Conservation (phyloP, 1,284 basidiomycete genomes). For the Rhizopogon hawkerae region DNA sequence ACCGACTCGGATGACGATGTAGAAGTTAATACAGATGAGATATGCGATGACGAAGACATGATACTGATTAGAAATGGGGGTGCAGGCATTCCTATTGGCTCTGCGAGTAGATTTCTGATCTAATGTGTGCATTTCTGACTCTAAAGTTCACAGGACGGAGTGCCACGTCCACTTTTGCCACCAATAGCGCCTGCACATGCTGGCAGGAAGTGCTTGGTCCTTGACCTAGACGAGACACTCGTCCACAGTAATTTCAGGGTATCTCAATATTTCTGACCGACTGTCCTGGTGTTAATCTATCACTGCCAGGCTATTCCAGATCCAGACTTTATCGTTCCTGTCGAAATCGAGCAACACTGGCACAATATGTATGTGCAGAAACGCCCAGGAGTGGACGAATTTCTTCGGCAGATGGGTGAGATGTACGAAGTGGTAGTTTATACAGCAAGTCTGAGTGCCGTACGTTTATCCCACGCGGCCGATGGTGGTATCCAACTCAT, state of each 20-base stretch:
- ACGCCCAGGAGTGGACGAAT: slow-evolving; percentile 91
- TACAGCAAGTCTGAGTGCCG: slow-evolving; percentile 91
- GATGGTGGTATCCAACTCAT: slow-evolving; percentile 4
- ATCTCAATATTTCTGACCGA: slow-evolving; percentile 12
- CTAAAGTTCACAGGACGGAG: slow-evolving; percentile 51
- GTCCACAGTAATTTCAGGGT: slow-evolving; percentile 88
- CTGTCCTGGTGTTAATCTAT: slow-evolving; percentile 6
- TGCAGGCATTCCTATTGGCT: slow-evolving; percentile 66
- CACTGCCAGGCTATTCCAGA: slow-evolving; percentile 70
- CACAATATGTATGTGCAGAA: slow-evolving; percentile 98
- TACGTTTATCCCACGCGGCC: slow-evolving; percentile 21
- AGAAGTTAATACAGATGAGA: slow-evolving; percentile 28
- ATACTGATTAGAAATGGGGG: slow-evolving; percentile 65
- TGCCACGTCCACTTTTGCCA: slow-evolving; percentile 72
- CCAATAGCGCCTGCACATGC: slow-evolving; percentile 58
- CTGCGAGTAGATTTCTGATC: slow-evolving; percentile 35
- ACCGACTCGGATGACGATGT: slow-evolving; percentile 26
- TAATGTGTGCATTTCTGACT: slow-evolving; percentile 4
- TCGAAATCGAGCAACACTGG: slow-evolving; percentile 91
- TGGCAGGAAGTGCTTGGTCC: slow-evolving; percentile 81
- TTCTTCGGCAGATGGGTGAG: slow-evolving; percentile 90
- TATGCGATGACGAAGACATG: slow-evolving; percentile 64
- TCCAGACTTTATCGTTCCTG: slow-evolving; percentile 93
- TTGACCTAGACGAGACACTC: slow-evolving; percentile 89
- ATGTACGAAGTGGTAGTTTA: slow-evolving; percentile 95